A percentile compares a stretch with the other conserved stretches of the same genome.
These are phyloP conservation scores for Falciphora oryzae DNA, from an alignment of 2,329 filamentous ascomycete species.

Conservation along the genomic window DNA sequence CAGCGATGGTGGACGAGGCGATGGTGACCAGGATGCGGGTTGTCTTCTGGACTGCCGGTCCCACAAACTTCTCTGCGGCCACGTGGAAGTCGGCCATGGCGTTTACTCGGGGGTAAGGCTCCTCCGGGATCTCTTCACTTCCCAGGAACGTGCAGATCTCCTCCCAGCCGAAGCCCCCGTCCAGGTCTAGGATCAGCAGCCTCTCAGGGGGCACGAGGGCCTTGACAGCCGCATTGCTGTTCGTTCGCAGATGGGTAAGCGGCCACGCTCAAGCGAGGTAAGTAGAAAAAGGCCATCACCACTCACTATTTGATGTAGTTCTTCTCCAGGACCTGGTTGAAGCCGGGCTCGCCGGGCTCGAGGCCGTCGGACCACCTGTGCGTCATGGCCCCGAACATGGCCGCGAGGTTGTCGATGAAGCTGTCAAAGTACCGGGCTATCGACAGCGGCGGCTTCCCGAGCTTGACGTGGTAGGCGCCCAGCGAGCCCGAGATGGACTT, in stretches of 20 bases:
- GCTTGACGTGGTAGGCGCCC: background rate
- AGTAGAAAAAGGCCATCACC: too few species aligned
- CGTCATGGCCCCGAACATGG: background rate
- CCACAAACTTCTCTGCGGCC: too few species aligned
- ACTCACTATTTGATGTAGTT: slow-evolving; percentile 8
- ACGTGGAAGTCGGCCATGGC: slow-evolving; percentile 20
- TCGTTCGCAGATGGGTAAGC: too few species aligned
- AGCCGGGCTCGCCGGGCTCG: background rate
- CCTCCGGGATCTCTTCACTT: slow-evolving; percentile 21
- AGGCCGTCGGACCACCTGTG: background rate
- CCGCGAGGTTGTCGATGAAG: background rate
- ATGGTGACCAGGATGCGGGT: too few species aligned
- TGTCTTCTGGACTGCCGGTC: too few species aligned
- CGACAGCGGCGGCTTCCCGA: slow-evolving; percentile 20
- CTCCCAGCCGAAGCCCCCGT: slow-evolving; percentile 28
- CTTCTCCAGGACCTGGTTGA: background rate
- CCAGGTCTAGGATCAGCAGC: slow-evolving; percentile 25
- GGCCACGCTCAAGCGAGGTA: background rate
- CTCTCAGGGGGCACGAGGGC: slow-evolving; percentile 21
- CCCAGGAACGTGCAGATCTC: slow-evolving; percentile 28
- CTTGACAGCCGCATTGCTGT: slow-evolving; percentile 22
- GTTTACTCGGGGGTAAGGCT: slow-evolving; percentile 25
- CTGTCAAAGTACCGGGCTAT: slow-evolving; percentile 21
- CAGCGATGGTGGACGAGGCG: too few species aligned
- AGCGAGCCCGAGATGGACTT: slow-evolving; percentile 15